Conservation (phyloP, 306 rosid species). For the Vigna nakashimae region DNA sequence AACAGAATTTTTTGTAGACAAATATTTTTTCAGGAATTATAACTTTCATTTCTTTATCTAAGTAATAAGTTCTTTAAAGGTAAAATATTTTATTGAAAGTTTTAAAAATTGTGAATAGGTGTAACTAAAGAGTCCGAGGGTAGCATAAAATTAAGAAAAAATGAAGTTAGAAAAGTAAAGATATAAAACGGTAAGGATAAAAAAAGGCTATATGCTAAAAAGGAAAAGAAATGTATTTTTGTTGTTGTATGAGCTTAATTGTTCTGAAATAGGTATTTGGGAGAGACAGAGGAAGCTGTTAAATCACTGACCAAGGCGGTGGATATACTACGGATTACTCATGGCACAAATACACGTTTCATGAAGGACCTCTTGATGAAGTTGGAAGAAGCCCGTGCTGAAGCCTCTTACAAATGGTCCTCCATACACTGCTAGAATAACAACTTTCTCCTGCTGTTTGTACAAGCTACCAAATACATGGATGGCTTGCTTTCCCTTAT, state of each 20-base stretch:
- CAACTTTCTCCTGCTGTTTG: not conserved
- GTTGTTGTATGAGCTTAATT: conserved; percentile 8
- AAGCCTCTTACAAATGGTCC: conserved; percentile 71
- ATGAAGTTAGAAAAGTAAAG: not conserved
- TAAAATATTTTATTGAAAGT: not conserved
- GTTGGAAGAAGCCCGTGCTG: conserved; percentile 92
- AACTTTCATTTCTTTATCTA: too few species aligned
- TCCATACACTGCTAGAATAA: conserved; percentile 42
- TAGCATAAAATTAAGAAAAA: not conserved
- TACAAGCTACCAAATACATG: not conserved
- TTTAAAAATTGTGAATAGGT: not conserved
- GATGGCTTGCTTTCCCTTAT: not conserved
- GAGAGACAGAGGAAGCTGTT: conserved; percentile 70
- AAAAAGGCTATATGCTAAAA: not conserved
- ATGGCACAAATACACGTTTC: conserved; percentile 77
- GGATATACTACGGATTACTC: conserved; percentile 78
- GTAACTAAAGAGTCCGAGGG: not conserved
- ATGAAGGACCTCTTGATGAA: conserved; percentile 72
- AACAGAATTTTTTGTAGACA: too few species aligned
- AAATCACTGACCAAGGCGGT: conserved; percentile 70
- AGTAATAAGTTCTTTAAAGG: not conserved
- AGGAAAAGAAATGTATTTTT: not conserved
- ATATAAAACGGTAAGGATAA: too few species aligned
- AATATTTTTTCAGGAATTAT: too few species aligned
- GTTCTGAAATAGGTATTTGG: conserved; percentile 64